Percentiles rank a stretch among this genome's conserved stretches.
phyloP scores from a whole-genome alignment of 352 stramenopile genomes.

The Phytophthora citricola region DNA sequence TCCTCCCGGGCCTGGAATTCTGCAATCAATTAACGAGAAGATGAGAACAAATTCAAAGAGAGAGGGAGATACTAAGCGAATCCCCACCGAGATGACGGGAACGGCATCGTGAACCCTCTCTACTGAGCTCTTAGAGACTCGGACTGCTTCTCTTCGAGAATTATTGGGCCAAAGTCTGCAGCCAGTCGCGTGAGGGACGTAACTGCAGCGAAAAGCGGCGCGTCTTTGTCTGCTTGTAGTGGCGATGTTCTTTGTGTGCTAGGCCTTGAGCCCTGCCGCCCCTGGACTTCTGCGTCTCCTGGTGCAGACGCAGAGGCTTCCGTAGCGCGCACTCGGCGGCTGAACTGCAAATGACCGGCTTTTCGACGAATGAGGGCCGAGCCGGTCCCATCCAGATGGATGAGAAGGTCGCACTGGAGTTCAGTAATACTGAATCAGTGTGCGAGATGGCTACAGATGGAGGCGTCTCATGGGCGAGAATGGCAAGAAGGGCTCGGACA shows the following conservation, averaged over 20 bases:
- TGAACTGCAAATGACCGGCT: not conserved
- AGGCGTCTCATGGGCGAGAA: no score
- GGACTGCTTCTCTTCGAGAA: not conserved
- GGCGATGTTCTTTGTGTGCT: not conserved
- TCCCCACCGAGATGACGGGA: conserved; percentile 41
- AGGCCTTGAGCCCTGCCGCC: not conserved
- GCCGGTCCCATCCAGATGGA: not conserved
- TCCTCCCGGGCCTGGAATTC: conserved; percentile 30
- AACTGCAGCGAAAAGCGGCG: conserved; percentile 27
- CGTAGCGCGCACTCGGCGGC: not conserved
- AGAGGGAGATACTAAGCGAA: not conserved
- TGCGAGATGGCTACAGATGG: no score
- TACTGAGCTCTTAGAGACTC: not conserved
- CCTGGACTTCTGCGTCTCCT: not conserved
- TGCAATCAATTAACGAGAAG: conserved; percentile 7
- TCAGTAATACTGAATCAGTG: not conserved
- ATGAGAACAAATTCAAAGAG: not conserved
- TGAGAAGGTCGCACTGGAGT: not conserved
- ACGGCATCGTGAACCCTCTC: conserved; percentile 26
- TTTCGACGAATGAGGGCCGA: not conserved
- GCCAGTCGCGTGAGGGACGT: conserved; percentile 15
- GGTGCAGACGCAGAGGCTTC: not conserved
- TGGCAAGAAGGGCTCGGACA: no score
- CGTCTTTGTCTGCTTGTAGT: not conserved
- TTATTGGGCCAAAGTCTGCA: not conserved